These are phyloP conservation scores for Termitomyces sp. DNA, from an alignment of 768 basidiomycete species.

Conservation along the genomic window DNA sequence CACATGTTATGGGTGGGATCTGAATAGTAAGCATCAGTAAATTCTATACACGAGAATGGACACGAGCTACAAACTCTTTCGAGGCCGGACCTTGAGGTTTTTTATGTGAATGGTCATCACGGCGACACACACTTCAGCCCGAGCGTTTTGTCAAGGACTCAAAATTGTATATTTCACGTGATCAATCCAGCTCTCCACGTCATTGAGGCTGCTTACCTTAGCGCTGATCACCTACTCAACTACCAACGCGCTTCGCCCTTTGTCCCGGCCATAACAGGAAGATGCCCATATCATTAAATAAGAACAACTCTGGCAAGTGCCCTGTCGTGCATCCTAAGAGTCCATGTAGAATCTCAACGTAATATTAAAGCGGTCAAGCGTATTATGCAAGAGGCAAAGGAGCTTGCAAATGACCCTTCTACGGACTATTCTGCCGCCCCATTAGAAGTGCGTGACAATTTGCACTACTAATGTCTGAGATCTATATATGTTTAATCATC, in stretches of 20 bases:
- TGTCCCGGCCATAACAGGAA: slow-evolving; percentile 10
- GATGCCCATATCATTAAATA: slow-evolving; percentile 54
- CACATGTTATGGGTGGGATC: slow-evolving; percentile 51
- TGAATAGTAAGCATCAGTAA: slow-evolving; percentile 17
- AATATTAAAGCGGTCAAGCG: slow-evolving; percentile 77
- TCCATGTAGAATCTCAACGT: background rate
- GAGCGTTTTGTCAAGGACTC: background rate
- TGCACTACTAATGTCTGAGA: slow-evolving; percentile 1
- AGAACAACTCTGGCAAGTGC: slow-evolving; percentile 79
- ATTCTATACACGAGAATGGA: background rate
- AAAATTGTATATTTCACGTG: slow-evolving; percentile 15
- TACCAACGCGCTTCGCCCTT: slow-evolving; percentile 42
- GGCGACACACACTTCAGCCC: slow-evolving; percentile 9
- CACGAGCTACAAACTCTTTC: slow-evolving; percentile 49
- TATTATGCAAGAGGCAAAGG: slow-evolving; percentile 93
- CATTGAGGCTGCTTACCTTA: slow-evolving; percentile 2
- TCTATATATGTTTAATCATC: slow-evolving; percentile 1
- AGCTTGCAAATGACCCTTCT: slow-evolving; percentile 79
- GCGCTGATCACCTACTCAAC: background rate
- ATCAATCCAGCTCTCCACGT: slow-evolving; percentile 14
- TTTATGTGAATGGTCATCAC: slow-evolving; percentile 61
- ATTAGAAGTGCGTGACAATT: slow-evolving; percentile 53
- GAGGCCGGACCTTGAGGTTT: slow-evolving; percentile 75
- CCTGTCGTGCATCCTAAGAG: background rate
- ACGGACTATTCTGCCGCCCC: slow-evolving; percentile 85